These are phyloP conservation scores for Pascua guehoae DNA, from an alignment of 1,284 basidiomycete species.

Conservation along the genomic window DNA sequence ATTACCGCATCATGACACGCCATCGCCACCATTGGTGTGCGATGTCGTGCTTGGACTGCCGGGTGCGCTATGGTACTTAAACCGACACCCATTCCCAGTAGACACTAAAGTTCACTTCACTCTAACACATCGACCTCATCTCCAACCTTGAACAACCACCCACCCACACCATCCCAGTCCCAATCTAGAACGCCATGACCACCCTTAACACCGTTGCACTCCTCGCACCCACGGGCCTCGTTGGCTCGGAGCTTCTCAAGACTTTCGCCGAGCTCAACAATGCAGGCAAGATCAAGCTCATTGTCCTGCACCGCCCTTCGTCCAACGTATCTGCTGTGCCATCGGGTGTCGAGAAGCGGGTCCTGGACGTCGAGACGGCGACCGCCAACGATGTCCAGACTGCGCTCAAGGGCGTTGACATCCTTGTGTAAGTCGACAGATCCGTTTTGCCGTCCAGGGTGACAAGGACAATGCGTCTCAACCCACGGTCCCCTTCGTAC, in stretches of 20 bases:
- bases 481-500: conserved; percentile 1
- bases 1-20: no score
- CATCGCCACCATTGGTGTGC: no score
- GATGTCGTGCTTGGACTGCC: no score
- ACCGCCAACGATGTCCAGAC: not conserved
- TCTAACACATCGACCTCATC: no score
- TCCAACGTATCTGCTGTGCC: conserved; percentile 15
- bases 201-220: conserved; percentile 10
- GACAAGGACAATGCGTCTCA: not conserved
- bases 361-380: conserved; percentile 5
- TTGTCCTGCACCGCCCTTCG: conserved; percentile 15
- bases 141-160: no score
- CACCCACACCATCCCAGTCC: no score
- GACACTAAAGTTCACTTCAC: no score
- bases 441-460: not conserved
- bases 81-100: no score
- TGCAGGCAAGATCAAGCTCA: conserved; percentile 9
- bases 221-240: conserved; percentile 10
- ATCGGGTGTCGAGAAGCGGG: conserved; percentile 7
- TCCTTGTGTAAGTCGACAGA: not conserved
- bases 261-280: conserved; percentile 1
- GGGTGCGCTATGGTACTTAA: no score
- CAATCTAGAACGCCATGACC: no score
- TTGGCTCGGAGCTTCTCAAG: conserved; percentile 6
- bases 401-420: conserved; percentile 6